Conservation (phyloP, 2,329 filamentous ascomycete species). For the Sordariomycetes sp. region DNA sequence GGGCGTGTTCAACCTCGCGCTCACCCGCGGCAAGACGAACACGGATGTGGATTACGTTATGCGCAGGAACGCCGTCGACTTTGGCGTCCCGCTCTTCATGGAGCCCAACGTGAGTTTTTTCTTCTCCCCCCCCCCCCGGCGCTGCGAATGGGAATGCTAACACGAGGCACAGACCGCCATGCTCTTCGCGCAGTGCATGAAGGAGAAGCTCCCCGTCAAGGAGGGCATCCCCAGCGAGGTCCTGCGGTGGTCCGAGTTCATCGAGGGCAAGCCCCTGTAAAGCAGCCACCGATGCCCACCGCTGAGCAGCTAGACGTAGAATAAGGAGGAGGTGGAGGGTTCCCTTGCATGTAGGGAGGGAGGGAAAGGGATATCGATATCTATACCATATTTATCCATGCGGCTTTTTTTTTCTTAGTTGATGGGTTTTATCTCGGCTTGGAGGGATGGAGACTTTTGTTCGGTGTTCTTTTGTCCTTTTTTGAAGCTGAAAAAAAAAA, state of each 20-base stretch:
- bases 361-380: neutral
- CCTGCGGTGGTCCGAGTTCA: constrained; percentile 88
- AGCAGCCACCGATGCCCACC: constrained; percentile 6
- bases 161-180: constrained; percentile 61
- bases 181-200: constrained; percentile 95
- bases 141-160: neutral
- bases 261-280: constrained; percentile 72
- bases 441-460: neutral
- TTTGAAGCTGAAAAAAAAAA: neutral
- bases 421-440: neutral
- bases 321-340: constrained; percentile 4
- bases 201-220: constrained; percentile 77
- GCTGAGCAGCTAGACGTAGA: neutral
- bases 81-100: constrained; percentile 96
- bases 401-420: constrained; percentile 1
- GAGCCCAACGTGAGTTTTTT: constrained; percentile 69
- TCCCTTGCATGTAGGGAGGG: neutral
- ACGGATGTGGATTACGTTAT: constrained; percentile 96
- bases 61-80: constrained; percentile 89
- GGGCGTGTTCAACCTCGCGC: constrained; percentile 89
- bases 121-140: neutral
- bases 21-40: constrained; percentile 68
- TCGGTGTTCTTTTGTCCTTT: neutral
- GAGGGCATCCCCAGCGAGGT: constrained; percentile 89
- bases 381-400: neutral